Percentiles rank a stretch among this genome's conserved stretches.
phyloP scores from a whole-genome alignment of 495 filamentous ascomycete genomes.

The Daldinia bambusicola region DNA sequence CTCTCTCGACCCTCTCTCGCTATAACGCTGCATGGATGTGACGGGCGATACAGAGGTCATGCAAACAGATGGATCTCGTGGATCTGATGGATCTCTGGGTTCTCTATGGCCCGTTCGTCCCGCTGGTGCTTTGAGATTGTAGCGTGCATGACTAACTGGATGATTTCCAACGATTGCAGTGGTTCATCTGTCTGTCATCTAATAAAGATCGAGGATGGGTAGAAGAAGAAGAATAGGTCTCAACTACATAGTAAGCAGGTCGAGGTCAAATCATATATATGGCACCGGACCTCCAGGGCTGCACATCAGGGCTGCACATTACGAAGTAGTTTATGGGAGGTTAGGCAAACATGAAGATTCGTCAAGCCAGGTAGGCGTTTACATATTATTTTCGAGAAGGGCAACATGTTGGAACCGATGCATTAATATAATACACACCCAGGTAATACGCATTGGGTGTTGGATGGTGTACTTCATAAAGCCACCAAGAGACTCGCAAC shows the following conservation, averaged over 20 bases:
- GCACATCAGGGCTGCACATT: slow-evolving; percentile 33
- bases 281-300: no score
- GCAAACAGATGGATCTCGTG: slow-evolving; percentile 13
- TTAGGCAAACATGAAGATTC: slow-evolving; percentile 23
- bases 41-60: slow-evolving; percentile 35
- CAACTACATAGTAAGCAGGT: not conserved
- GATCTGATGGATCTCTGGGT: not conserved
- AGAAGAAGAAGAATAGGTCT: no score
- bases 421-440: not conserved
- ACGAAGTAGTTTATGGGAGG: not conserved
- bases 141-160: slow-evolving; percentile 15
- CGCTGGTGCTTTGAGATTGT: slow-evolving; percentile 17
- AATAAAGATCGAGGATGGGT: not conserved
- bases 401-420: not conserved
- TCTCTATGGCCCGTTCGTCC: slow-evolving; percentile 17
- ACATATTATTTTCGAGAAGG: slow-evolving; percentile 7
- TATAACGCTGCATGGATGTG: slow-evolving; percentile 22
- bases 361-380: slow-evolving; percentile 11
- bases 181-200: slow-evolving; percentile 10
- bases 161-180: not conserved
- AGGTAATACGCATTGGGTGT: no score
- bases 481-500: not conserved
- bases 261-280: slow-evolving; percentile 27
- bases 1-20: slow-evolving; percentile 17
- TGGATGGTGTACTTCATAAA: slow-evolving; percentile 1